These are phyloP conservation scores for Neurospora sp. DNA, from an alignment of 495 filamentous ascomycete genomes.

Conservation along the genomic window DNA sequence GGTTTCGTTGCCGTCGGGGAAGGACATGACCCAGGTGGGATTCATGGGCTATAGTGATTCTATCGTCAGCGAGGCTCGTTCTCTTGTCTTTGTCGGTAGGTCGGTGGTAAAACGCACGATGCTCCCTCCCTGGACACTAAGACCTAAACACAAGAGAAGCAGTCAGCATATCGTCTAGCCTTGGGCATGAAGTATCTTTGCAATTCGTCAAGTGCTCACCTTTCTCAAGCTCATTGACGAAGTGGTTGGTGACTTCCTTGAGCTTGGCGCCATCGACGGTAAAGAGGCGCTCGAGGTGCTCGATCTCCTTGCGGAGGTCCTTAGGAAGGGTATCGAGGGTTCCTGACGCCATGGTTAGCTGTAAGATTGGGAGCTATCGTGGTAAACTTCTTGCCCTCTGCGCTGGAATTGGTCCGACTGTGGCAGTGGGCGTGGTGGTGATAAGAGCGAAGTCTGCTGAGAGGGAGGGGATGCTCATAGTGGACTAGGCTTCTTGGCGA, in stretches of 20 bases:
- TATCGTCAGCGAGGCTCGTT: constrained; percentile 4
- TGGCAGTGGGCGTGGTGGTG: constrained; percentile 5
- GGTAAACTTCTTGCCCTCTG: constrained; percentile 17
- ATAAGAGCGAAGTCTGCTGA: constrained; percentile 3
- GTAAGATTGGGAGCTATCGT: background rate
- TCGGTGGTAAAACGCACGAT: constrained; percentile 55
- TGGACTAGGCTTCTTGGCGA: constrained; percentile 8
- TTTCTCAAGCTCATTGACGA: constrained; percentile 79
- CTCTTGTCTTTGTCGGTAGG: background rate
- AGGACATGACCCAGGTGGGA: constrained; percentile 94
- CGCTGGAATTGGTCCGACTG: constrained; percentile 7
- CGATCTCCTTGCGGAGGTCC: constrained; percentile 74
- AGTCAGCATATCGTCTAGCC: background rate
- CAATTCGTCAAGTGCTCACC: constrained; percentile 36
- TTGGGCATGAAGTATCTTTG: background rate
- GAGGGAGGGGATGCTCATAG: constrained; percentile 6
- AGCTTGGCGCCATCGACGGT: constrained; percentile 68
- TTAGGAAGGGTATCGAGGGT: constrained; percentile 53
- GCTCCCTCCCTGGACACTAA: constrained; percentile 79
- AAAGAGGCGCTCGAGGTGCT: constrained; percentile 77
- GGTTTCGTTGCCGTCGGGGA: constrained; percentile 78
- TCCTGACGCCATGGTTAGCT: constrained; percentile 24
- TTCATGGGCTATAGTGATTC: constrained; percentile 74
- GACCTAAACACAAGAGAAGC: constrained; percentile 36
- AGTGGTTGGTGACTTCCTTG: constrained; percentile 81